These are phyloP conservation scores for Parmales sp. DNA, from an alignment of 108 stramenopile genomes.

Conservation along the genomic window DNA sequence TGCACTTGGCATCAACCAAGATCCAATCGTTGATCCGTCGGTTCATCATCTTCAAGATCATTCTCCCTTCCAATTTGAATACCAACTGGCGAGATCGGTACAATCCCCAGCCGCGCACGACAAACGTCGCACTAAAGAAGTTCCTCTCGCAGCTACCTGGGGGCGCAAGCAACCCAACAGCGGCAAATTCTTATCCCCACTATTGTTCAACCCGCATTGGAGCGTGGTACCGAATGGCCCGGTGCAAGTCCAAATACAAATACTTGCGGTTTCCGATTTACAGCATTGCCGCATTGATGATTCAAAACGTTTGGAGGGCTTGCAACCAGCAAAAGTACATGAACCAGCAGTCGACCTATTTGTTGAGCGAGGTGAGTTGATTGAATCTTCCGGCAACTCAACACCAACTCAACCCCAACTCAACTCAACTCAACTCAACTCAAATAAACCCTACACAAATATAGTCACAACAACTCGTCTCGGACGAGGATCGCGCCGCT, in stretches of 20 bases:
- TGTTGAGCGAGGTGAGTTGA: no score
- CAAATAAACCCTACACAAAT: no score
- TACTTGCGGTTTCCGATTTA: background rate
- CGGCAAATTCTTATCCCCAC: background rate
- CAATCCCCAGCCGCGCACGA: background rate
- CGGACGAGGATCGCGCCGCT: background rate
- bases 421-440: background rate
- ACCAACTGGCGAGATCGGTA: background rate
- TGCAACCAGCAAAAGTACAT: background rate
- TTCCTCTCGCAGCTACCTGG: background rate
- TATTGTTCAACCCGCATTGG: background rate
- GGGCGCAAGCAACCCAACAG: background rate
- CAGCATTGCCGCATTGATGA: background rate
- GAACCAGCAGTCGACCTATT: no score
- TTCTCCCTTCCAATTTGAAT: background rate
- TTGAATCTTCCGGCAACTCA: no score
- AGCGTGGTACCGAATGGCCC: background rate
- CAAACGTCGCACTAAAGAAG: background rate
- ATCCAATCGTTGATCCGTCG: no score
- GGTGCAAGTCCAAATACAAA: conserved; percentile 13
- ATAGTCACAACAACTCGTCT: background rate
- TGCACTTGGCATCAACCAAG: no score
- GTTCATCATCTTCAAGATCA: no score
- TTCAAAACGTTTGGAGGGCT: background rate
- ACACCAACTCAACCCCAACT: background rate